These are phyloP conservation scores for Amoebophrya sp. DNA, from an alignment of 169 alveolate species.

Conservation along the genomic window DNA sequence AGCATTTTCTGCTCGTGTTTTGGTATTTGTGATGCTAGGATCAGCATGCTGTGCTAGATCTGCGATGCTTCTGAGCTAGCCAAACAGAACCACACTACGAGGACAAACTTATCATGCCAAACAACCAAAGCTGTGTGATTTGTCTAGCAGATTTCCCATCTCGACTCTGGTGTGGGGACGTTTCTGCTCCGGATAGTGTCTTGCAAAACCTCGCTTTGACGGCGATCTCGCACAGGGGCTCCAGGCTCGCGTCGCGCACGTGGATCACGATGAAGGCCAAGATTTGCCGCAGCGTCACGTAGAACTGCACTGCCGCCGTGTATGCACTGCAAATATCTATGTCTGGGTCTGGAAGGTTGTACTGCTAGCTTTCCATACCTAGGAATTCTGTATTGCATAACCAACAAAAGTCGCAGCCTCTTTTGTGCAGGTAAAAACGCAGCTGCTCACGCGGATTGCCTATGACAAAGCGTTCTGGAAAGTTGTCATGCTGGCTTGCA, in stretches of 20 bases:
- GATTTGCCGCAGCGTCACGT: neutral
- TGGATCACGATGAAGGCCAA: neutral
- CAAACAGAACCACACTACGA: neutral
- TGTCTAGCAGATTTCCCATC: neutral
- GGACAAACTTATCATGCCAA: neutral
- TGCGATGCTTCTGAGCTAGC: neutral
- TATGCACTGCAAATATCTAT: no score
- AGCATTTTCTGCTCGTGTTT: no score
- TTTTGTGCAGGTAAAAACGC: no score
- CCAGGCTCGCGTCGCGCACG: neutral
- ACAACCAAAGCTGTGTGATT: neutral
- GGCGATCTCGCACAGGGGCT: neutral
- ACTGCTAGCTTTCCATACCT: no score
- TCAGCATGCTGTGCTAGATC: neutral
- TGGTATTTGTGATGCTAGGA: no score
- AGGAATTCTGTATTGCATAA: no score
- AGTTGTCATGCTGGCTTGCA: no score
- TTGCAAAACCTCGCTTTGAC: no score
- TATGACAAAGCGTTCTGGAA: conserved; percentile 1
- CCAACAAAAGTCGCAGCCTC: no score
- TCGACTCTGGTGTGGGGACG: neutral
- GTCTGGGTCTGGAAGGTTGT: no score
- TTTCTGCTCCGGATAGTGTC: no score
- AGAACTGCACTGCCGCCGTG: neutral
- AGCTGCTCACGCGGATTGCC: no score